Evolutionary conservation across 768 basidiomycete genomes (phyloP), one percentile per base, ranked within the genome.

Genomic region (Mycena kentingensis): DNA sequence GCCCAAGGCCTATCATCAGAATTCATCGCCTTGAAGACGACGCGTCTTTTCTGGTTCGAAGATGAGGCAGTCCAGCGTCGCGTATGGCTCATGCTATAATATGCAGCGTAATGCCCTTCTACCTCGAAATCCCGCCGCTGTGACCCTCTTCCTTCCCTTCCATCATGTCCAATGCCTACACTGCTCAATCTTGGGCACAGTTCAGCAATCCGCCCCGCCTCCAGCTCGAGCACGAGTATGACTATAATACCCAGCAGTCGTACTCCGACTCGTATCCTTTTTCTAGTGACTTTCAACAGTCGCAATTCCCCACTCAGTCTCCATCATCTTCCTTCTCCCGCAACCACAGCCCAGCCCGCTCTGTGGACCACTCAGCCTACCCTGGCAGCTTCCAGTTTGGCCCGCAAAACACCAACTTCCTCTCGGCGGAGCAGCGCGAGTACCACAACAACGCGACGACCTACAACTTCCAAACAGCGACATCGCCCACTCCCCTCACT

Each of bases 151-250:
- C n/a, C 21, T 27, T 18, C 21, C 21, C 43, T n/a, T 8, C 49
- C 46, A 28, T 19, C 51, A 49, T 50, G 56, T 46, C 51, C 44
- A 31, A 24, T 29, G 10, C 13, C 6, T 57, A 57, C 47, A 13
- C 39, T 37, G 42, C 39, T 2, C 50, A 29, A 16, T 12, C 19
- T n/a, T 57, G 55, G 55, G 2, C 22, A 41, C 55, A 51, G 45
- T 52, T 49, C 27, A n/a, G n/a, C n/a, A 28, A 52, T 12, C 32
- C 24, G 29, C 63, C 63, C n/a, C 60, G 63, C 37, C 59, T 71
- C 29, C 72, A 71, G 52, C 71, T 72, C 22, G 73, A 72, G 53
- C 67, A 67, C n/a, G 71, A 74, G n/a, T 71, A 63, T 45, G 60
- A 63, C 44, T 51, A 32, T 49, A 50, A 52, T 42, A 49, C 24